Percentiles rank a stretch among this genome's conserved stretches.
Evolutionary conservation across 208 protist species (phyloP).

Genomic region (Crithidia expoeki): DNA sequence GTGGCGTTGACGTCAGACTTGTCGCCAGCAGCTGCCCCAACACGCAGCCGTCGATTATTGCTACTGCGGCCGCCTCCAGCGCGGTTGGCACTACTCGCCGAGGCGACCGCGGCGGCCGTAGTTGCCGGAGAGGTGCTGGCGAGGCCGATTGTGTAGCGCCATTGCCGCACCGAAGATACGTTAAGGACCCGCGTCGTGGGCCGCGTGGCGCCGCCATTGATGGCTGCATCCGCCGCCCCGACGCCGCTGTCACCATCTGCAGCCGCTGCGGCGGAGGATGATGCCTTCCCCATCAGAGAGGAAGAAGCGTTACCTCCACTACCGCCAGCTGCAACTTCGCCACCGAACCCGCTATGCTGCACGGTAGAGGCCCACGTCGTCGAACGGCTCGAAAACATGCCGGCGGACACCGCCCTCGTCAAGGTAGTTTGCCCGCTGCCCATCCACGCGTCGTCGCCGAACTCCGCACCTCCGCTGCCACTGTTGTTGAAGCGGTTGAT

Average conservation of each 20-base stretch:
- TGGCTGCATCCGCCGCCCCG: slow-evolving; percentile 2
- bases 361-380: slow-evolving; percentile 23
- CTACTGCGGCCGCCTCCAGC: neutral
- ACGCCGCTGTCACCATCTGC: neutral
- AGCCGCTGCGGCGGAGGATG: neutral
- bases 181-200: slow-evolving; percentile 74
- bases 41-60: slow-evolving; percentile 4
- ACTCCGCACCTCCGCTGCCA: neutral
- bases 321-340: neutral
- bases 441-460: slow-evolving; percentile 11
- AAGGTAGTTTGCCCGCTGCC: slow-evolving; percentile 2
- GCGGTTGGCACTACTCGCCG: slow-evolving; percentile 13
- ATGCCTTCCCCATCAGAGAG: neutral
- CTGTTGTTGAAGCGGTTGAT: slow-evolving; percentile 16
- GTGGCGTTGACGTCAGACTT: slow-evolving; percentile 1
- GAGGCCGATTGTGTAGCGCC: slow-evolving; percentile 50
- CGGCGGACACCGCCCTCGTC: neutral
- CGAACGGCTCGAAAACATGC: slow-evolving; percentile 12
- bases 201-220: slow-evolving; percentile 26
- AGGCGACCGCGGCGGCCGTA: slow-evolving; percentile 12
- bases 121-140: slow-evolving; percentile 12
- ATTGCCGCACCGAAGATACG: slow-evolving; percentile 64
- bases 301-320: too few species aligned
- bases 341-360: slow-evolving; percentile 13
- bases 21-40: neutral